Percentiles rank a stretch among this genome's conserved stretches.
These are phyloP conservation scores for Lentinus polychrous DNA, from an alignment of 1,284 basidiomycete genomes.

Conservation along the genomic window DNA sequence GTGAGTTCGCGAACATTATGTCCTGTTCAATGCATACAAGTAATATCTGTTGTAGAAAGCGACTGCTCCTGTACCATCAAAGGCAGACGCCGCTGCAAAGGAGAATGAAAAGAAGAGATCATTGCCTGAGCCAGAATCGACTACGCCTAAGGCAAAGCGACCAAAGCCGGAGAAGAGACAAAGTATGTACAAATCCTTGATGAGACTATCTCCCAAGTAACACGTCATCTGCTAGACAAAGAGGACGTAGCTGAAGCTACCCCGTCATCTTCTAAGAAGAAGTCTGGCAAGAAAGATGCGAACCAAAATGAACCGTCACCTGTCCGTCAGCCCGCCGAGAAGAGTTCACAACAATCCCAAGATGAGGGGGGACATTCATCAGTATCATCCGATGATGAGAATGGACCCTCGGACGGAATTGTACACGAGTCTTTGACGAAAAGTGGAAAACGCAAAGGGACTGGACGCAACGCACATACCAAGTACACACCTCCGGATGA, in stretches of 20 bases:
- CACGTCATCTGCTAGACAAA: no score
- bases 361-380: conserved; percentile 6
- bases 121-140: conserved; percentile 7
- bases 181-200: neutral
- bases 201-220: no score
- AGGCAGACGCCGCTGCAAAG: neutral
- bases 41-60: conserved; percentile 3
- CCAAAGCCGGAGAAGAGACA: conserved; percentile 3
- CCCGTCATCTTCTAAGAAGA: neutral
- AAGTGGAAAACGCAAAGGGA: conserved; percentile 14
- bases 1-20: no score
- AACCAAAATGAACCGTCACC: conserved; percentile 4
- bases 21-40: neutral
- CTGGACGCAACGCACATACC: conserved; percentile 17
- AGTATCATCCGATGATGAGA: conserved; percentile 27
- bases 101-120: conserved; percentile 21
- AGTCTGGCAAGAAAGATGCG: conserved; percentile 11
- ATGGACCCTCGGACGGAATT: conserved; percentile 31
- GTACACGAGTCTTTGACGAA: conserved; percentile 38
- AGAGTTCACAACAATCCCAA: conserved; percentile 3
- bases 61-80: conserved; percentile 3
- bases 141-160: conserved; percentile 8
- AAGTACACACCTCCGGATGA: conserved; percentile 59
- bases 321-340: conserved; percentile 2
- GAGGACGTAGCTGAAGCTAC: conserved; percentile 7